Evolutionary conservation across 2,329 filamentous ascomycete genomes (phyloP).

Genomic region (Cyclaneusma minus): DNA sequence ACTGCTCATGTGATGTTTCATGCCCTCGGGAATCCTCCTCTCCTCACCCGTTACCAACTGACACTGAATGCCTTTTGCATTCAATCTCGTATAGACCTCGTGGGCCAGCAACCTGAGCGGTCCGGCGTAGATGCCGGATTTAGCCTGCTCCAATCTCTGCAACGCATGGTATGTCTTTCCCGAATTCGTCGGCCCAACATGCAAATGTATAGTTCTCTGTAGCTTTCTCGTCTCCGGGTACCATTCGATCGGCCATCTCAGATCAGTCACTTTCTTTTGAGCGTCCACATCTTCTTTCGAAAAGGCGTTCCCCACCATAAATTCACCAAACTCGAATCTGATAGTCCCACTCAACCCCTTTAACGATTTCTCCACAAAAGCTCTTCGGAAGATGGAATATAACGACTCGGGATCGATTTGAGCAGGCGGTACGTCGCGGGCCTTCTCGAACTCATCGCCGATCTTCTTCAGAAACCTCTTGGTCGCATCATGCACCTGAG

Average conservation of each 20-base stretch:
- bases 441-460: too few relatives aligned
- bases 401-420: too few relatives aligned
- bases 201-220: conserved; percentile 74
- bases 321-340: conserved; percentile 52
- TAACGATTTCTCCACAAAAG: conserved; percentile 38
- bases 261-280: conserved; percentile 57
- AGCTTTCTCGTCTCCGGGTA: conserved; percentile 69
- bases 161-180: conserved; percentile 95
- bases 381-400: too few relatives aligned
- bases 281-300: conserved; percentile 25
- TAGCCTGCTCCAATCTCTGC: conserved; percentile 62
- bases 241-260: conserved; percentile 86
- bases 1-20: conserved; percentile 48
- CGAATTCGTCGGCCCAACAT: conserved; percentile 94
- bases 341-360: conserved; percentile 40
- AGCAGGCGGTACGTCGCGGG: too few relatives aligned
- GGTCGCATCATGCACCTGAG: too few relatives aligned
- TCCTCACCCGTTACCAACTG: conserved; percentile 87
- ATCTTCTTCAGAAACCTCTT: too few relatives aligned
- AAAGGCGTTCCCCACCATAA: conserved; percentile 41
- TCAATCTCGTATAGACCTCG: conserved; percentile 83
- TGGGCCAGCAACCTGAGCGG: conserved; percentile 80
- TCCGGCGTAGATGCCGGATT: conserved; percentile 75
- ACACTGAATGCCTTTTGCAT: conserved; percentile 60
- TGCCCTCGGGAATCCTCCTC: conserved; percentile 48